These are phyloP conservation scores for Fomitopsis palustris DNA, from an alignment of 1,284 basidiomycete genomes.

Conservation along the genomic window DNA sequence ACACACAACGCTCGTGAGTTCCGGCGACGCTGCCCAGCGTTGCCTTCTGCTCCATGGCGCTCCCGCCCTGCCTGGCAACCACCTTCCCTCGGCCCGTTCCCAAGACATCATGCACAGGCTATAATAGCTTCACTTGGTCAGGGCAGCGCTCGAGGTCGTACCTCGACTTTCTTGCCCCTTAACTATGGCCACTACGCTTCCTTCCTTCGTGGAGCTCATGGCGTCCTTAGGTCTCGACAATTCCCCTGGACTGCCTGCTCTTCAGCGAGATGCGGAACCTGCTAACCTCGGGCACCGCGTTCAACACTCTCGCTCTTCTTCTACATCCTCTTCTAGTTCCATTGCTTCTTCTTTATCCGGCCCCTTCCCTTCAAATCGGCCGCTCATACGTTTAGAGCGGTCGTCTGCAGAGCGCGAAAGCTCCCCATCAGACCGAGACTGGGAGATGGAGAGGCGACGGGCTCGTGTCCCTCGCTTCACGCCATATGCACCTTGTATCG, in stretches of 20 bases:
- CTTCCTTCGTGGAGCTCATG: constrained; percentile 83
- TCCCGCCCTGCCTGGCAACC: constrained; percentile 26
- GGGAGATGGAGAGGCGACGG: constrained; percentile 26
- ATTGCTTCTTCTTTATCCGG: constrained; percentile 25
- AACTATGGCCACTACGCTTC: constrained; percentile 58
- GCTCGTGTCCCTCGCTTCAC: constrained; percentile 46
- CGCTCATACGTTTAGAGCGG: constrained; percentile 16
- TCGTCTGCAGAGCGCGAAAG: constrained; percentile 8
- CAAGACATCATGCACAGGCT: constrained; percentile 20
- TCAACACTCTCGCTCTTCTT: constrained; percentile 33
- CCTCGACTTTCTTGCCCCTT: constrained; percentile 16
- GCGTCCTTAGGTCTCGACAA: constrained; percentile 68
- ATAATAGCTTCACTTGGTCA: constrained; percentile 27
- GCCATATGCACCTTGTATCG: constrained; percentile 56
- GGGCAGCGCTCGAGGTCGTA: constrained; percentile 29
- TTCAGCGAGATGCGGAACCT: constrained; percentile 19
- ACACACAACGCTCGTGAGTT: constrained; percentile 2
- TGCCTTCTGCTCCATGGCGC: constrained; percentile 7
- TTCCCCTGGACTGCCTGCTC: constrained; percentile 24
- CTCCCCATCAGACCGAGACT: constrained; percentile 13
- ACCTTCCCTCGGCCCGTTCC: constrained; percentile 28
- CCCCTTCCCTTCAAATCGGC: constrained; percentile 20
- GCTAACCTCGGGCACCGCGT: constrained; percentile 4
- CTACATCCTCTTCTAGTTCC: constrained; percentile 36
- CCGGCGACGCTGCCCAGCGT: constrained; percentile 3